A percentile compares a stretch with the other conserved stretches of the same genome.
These are phyloP conservation scores for Peronospora belbahrii DNA, from an alignment of 352 stramenopile genomes.

Conservation along the genomic window DNA sequence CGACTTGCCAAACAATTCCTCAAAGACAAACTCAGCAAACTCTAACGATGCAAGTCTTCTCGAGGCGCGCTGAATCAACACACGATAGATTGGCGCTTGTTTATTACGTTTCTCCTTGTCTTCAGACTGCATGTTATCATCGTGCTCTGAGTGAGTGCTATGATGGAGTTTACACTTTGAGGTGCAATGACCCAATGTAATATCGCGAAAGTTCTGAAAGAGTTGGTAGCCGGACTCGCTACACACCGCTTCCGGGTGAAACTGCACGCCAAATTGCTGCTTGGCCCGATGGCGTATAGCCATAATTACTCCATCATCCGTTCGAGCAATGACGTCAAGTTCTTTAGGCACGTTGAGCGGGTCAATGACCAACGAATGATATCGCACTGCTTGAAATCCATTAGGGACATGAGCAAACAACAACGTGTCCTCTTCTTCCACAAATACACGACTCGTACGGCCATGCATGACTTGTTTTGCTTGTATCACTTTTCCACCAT, in stretches of 20 bases:
- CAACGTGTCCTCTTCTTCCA: conserved; percentile 15
- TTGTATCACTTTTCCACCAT: conserved; percentile 76
- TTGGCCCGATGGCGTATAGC: conserved; percentile 73
- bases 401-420: conserved; percentile 60
- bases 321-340: conserved; percentile 58
- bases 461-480: conserved; percentile 91
- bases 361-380: conserved; percentile 93
- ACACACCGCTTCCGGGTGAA: conserved; percentile 95
- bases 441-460: conserved; percentile 72
- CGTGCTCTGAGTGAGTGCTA: conserved; percentile 23
- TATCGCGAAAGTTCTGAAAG: conserved; percentile 85
- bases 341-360: conserved; percentile 26
- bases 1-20: conserved; percentile 36
- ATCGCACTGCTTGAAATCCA: conserved; percentile 90
- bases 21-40: conserved; percentile 58
- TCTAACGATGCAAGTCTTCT: conserved; percentile 40
- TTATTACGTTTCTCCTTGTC: background rate
- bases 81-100: conserved; percentile 8
- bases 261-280: conserved; percentile 94
- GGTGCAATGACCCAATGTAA: conserved; percentile 32
- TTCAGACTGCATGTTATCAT: background rate
- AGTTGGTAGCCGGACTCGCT: conserved; percentile 79
- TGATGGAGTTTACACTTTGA: conserved; percentile 52
- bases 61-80: conserved; percentile 34
- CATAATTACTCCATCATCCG: conserved; percentile 83